A percentile compares a stretch with the other conserved stretches of the same genome.
Conservation (phyloP, 1,284 basidiomycete species). For the Puccinia hordei region DNA sequence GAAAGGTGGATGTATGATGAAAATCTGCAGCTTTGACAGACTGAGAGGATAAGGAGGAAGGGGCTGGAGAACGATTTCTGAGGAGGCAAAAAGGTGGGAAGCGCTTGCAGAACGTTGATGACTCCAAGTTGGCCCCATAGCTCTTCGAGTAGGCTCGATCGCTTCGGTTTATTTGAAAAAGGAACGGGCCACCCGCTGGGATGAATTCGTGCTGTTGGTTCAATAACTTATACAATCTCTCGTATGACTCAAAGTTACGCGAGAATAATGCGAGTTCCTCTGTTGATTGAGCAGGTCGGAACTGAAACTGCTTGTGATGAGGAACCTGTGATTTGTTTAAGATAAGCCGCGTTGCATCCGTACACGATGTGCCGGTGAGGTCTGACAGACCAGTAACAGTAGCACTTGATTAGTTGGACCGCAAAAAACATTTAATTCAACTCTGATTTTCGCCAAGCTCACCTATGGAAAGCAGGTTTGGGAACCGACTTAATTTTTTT, state of each 20-base stretch:
- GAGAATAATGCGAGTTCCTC: neutral
- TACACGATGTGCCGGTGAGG: slow-evolving; percentile 10
- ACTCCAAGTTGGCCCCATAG: too few species aligned
- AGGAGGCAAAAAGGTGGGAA: too few species aligned
- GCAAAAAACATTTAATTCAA: neutral
- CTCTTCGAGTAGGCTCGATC: neutral
- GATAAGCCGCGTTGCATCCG: neutral
- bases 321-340: neutral
- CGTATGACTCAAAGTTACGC: neutral
- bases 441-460: neutral
- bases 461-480: slow-evolving; percentile 15
- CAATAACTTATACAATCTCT: neutral
- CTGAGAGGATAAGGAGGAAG: too few species aligned
- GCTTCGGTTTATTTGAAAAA: slow-evolving; percentile 4
- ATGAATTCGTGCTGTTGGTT: neutral
- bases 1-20: too few species aligned
- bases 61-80: too few species aligned
- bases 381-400: neutral
- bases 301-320: neutral
- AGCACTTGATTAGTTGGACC: neutral
- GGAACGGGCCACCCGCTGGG: neutral
- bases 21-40: too few species aligned
- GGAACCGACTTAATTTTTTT: neutral
- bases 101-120: too few species aligned
- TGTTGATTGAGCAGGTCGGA: neutral